Percentiles rank a stretch among this genome's conserved stretches.
Evolutionary conservation across 306 rosid genomes (phyloP).

Genomic region (Prinsepia uniflora): DNA sequence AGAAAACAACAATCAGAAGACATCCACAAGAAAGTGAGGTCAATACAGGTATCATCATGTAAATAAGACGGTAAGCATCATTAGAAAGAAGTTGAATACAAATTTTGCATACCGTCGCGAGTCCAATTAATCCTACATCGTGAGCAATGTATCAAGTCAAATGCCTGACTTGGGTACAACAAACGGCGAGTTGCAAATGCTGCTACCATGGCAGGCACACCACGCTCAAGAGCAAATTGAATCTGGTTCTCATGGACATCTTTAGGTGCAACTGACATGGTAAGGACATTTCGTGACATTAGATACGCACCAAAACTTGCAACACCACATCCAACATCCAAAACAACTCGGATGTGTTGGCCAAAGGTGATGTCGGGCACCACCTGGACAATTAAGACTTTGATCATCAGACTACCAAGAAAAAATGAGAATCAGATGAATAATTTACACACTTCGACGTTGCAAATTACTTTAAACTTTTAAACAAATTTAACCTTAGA

Average conservation of each 20-base stretch:
- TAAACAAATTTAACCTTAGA: slow-evolving; percentile 47
- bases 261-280: slow-evolving; percentile 92
- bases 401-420: slow-evolving; percentile 26
- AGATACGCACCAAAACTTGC: slow-evolving; percentile 96
- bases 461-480: slow-evolving; percentile 6
- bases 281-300: slow-evolving; percentile 65
- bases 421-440: neutral
- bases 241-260: slow-evolving; percentile 98
- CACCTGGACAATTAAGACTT: slow-evolving; percentile 43
- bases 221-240: slow-evolving; percentile 98
- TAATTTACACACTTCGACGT: neutral
- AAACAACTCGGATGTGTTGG: slow-evolving; percentile 60
- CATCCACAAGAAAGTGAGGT: neutral
- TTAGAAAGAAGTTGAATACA: neutral
- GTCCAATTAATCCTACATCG: slow-evolving; percentile 97
- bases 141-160: slow-evolving; percentile 90
- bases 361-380: slow-evolving; percentile 88
- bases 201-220: slow-evolving; percentile 91
- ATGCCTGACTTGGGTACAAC: slow-evolving; percentile 85
- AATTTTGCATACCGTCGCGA: slow-evolving; percentile 58
- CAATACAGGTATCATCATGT: neutral
- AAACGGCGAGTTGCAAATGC: slow-evolving; percentile 87
- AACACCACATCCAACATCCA: slow-evolving; percentile 95
- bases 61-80: neutral
- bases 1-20: slow-evolving; percentile 24